Conservation (phyloP, 1,284 basidiomycete species). For the Ceratorhiza oryzae-sativae region DNA sequence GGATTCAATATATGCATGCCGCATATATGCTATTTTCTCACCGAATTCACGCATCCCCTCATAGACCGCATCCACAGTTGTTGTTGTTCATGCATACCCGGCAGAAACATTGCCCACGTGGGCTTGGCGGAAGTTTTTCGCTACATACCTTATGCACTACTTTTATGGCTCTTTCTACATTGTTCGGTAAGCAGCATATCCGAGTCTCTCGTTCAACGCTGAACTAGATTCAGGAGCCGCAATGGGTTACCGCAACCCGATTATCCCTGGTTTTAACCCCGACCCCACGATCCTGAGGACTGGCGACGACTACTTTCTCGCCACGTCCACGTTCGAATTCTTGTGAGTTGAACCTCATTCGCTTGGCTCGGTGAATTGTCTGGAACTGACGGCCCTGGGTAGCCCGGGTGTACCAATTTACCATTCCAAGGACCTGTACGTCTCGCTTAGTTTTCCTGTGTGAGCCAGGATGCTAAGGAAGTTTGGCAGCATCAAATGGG, state of each 20-base stretch:
- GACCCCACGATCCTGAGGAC: constrained; percentile 41
- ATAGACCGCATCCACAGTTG: too few relatives aligned
- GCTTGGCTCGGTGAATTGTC: neutral
- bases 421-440: constrained; percentile 41
- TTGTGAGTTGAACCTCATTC: constrained; percentile 24
- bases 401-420: constrained; percentile 43
- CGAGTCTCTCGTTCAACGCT: too few relatives aligned
- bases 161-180: neutral
- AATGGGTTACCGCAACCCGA: constrained; percentile 34
- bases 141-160: neutral
- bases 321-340: constrained; percentile 42
- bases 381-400: neutral
- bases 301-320: constrained; percentile 42
- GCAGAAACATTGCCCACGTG: neutral
- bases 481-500: constrained; percentile 40
- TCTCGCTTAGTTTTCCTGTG: neutral
- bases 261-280: constrained; percentile 40
- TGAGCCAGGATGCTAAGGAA: neutral
- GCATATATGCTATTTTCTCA: neutral
- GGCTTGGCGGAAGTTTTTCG: neutral
- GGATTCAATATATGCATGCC: neutral
- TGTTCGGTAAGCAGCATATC: neutral
- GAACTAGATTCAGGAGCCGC: neutral
- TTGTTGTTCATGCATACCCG: neutral
- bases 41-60: too few relatives aligned